Percentiles rank a stretch among this genome's conserved stretches.
Evolutionary conservation across 1,284 basidiomycete species (phyloP).

Genomic region (Xanthoconium separans): DNA sequence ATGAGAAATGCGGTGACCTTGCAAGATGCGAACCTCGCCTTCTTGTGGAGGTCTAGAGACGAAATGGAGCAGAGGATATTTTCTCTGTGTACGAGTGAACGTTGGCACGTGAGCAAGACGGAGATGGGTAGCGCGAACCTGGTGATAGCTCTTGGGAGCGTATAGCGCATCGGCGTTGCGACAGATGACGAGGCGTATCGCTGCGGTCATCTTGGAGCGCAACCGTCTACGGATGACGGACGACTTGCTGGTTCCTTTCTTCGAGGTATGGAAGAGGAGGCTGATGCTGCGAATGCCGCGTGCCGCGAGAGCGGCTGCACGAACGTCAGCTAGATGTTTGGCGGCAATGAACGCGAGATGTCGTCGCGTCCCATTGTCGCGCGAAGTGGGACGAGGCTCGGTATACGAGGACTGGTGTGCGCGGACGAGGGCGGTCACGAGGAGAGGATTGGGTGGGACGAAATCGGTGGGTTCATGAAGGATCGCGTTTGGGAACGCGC

Average conservation of each 20-base stretch:
- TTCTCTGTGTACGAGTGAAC: not conserved
- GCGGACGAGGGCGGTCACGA: too few species aligned
- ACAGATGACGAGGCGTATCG: constrained; percentile 25
- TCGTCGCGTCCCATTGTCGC: not conserved
- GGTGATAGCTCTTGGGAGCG: not conserved
- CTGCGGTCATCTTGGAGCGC: constrained; percentile 26
- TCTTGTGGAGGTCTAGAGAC: not conserved
- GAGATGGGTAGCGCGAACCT: not conserved
- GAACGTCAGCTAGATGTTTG: constrained; percentile 6
- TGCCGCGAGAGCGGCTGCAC: constrained; percentile 3
- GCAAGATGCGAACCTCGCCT: constrained; percentile 6
- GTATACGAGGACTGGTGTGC: too few species aligned
- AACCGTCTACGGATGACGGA: constrained; percentile 25
- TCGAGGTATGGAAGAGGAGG: constrained; percentile 25
- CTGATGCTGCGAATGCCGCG: constrained; percentile 13
- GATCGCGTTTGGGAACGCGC: constrained; percentile 28
- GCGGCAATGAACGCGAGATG: not conserved
- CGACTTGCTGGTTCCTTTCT: constrained; percentile 30
- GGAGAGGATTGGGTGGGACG: too few species aligned
- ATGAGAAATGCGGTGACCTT: constrained; percentile 16
- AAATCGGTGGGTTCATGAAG: constrained; percentile 12
- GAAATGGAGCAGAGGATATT: constrained; percentile 4
- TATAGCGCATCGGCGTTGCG: constrained; percentile 16
- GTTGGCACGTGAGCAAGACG: not conserved
- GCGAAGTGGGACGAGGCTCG: too few species aligned